Percentiles rank a stretch among this genome's conserved stretches.
phyloP scores from a whole-genome alignment of 352 stramenopile species.

The Pythium folliculosum region DNA sequence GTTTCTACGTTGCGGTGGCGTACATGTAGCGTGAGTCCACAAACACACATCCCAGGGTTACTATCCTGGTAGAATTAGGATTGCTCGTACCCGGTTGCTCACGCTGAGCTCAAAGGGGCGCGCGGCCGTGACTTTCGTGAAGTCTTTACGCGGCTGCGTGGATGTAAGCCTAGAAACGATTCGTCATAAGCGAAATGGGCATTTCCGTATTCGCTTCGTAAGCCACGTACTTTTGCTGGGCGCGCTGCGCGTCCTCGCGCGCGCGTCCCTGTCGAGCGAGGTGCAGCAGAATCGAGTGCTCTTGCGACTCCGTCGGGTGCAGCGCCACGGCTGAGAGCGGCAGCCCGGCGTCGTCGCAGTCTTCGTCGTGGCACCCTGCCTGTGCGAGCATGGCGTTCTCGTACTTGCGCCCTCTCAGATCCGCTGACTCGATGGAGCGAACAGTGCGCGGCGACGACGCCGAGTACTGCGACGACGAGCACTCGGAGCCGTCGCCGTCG shows the following conservation, averaged over 20 bases:
- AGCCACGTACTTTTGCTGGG: slow-evolving; percentile 43
- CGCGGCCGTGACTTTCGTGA: slow-evolving; percentile 46
- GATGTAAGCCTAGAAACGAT: slow-evolving; percentile 12
- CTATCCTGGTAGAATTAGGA: too few species aligned
- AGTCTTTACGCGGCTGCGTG: slow-evolving; percentile 50
- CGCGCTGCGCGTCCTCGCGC: slow-evolving; percentile 38
- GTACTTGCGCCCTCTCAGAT: background rate
- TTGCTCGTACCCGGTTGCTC: slow-evolving; percentile 46
- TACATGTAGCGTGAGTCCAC: background rate
- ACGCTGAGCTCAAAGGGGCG: slow-evolving; percentile 65
- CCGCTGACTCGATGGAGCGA: slow-evolving; percentile 14
- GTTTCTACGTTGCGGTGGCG: slow-evolving; percentile 6
- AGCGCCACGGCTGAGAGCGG: slow-evolving; percentile 27
- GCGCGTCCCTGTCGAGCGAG: slow-evolving; percentile 57
- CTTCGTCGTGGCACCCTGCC: background rate
- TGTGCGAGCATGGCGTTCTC: background rate
- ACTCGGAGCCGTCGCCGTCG: slow-evolving; percentile 11
- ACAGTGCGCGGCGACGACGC: slow-evolving; percentile 15
- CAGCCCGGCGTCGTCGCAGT: slow-evolving; percentile 18
- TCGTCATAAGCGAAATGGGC: background rate
- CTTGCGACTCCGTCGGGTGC: slow-evolving; percentile 57
- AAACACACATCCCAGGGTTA: background rate
- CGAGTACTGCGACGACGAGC: slow-evolving; percentile 29
- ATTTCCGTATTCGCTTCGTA: background rate
- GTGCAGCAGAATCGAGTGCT: slow-evolving; percentile 61